Evolutionary conservation across 2,329 filamentous ascomycete genomes (phyloP).

Genomic region (Pseudogymnoascus sp.): DNA sequence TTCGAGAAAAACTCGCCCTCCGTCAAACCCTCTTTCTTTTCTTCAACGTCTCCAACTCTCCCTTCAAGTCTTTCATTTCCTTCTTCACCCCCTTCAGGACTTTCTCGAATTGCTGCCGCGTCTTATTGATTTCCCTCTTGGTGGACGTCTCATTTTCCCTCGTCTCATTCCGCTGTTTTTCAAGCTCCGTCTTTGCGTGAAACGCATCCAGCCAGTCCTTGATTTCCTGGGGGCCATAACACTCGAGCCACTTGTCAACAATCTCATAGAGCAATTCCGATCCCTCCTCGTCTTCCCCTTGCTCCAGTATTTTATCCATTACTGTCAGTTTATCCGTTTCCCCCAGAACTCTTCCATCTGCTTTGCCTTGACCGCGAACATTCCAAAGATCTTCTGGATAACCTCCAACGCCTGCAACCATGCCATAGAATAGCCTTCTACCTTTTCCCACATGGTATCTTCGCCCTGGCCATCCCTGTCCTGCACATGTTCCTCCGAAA

Average conservation of each 20-base stretch:
- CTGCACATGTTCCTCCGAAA: too few relatives aligned
- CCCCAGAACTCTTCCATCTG: not conserved
- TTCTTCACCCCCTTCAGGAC: not conserved
- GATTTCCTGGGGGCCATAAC: not conserved
- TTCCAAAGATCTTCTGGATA: not conserved
- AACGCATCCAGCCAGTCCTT: not conserved
- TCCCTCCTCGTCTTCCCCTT: not conserved
- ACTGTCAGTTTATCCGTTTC: not conserved
- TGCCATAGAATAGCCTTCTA: not conserved
- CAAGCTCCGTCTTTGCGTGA: too few relatives aligned
- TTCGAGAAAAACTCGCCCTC: too few relatives aligned
- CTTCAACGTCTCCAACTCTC: not conserved
- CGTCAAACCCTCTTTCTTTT: not conserved
- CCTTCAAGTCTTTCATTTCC: not conserved
- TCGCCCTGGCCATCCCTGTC: too few relatives aligned
- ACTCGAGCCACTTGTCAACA: not conserved
- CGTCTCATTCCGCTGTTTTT: not conserved
- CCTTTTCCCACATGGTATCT: not conserved
- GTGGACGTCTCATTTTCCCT: not conserved
- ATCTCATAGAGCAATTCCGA: not conserved
- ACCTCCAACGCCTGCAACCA: not conserved
- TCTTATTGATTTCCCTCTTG: not conserved
- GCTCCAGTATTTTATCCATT: not conserved
- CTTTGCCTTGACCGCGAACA: not conserved
- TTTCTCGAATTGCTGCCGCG: not conserved